Percentiles rank a stretch among this genome's conserved stretches.
Evolutionary conservation across 139 green algal species (phyloP).

Genomic region (Zygnema cylindricum): DNA sequence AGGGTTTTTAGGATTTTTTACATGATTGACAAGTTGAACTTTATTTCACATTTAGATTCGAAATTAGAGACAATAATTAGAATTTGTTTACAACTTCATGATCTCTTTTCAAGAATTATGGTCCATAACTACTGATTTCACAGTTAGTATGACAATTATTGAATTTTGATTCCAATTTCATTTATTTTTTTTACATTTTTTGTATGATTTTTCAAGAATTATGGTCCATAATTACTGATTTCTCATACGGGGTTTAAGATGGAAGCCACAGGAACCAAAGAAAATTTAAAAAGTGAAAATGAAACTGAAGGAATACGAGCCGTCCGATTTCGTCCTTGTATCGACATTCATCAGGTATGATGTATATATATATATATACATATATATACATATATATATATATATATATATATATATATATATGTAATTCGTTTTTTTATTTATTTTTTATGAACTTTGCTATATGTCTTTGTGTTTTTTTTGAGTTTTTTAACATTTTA

Average conservation of each 20-base stretch:
- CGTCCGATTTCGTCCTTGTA: slow-evolving; percentile 91
- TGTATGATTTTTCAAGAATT: background rate
- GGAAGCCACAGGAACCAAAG: background rate
- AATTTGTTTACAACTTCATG: too few relatives aligned
- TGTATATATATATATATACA: background rate
- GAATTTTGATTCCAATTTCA: background rate
- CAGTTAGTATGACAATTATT: too few relatives aligned
- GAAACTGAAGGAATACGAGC: slow-evolving; percentile 1
- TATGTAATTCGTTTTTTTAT: background rate
- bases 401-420: background rate
- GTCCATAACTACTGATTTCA: too few relatives aligned
- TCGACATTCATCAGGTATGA: slow-evolving; percentile 97
- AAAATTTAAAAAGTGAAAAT: background rate
- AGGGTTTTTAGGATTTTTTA: too few relatives aligned
- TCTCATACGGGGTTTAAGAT: background rate
- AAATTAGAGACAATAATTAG: too few relatives aligned
- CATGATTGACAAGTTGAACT: too few relatives aligned
- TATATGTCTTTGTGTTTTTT: too few relatives aligned
- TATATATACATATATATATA: background rate
- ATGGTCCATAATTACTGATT: background rate
- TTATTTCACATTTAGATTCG: too few relatives aligned
- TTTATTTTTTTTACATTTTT: background rate
- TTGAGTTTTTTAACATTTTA: background rate
- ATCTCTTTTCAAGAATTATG: too few relatives aligned
- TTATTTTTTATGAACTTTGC: background rate